Percentiles rank a stretch among this genome's conserved stretches.
Conservation (phyloP, 179 eudicot species). For the Dionaea muscipula region DNA sequence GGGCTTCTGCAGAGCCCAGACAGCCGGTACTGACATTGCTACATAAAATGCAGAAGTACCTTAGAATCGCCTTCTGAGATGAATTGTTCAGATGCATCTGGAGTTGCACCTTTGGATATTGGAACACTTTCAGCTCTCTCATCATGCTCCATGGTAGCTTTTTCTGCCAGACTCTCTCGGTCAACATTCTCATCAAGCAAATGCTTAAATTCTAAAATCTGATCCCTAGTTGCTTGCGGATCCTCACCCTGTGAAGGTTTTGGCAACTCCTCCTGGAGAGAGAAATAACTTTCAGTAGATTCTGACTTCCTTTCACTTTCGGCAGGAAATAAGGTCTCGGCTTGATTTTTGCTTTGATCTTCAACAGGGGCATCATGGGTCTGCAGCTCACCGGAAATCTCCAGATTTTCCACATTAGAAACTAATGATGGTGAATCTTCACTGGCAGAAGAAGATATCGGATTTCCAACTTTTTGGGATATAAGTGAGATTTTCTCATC, state of each 20-base stretch:
- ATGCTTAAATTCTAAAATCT: slow-evolving; percentile 19
- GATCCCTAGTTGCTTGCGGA: slow-evolving; percentile 18
- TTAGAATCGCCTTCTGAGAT: slow-evolving; percentile 22
- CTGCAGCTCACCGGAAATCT: slow-evolving; percentile 22
- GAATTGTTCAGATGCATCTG: slow-evolving; percentile 16
- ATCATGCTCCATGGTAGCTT: slow-evolving; percentile 22
- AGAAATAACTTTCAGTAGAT: slow-evolving; percentile 13
- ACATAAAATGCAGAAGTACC: slow-evolving; percentile 27
- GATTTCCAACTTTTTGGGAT: slow-evolving; percentile 14
- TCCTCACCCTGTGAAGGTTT: slow-evolving; percentile 19
- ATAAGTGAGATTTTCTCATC: slow-evolving; percentile 10
- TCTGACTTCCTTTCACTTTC: slow-evolving; percentile 11
- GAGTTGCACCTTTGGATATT: slow-evolving; percentile 9
- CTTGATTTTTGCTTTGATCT: slow-evolving; percentile 23
- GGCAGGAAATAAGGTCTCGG: slow-evolving; percentile 15
- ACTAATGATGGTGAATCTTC: slow-evolving; percentile 22
- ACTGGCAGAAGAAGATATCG: slow-evolving; percentile 15
- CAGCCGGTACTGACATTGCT: background rate
- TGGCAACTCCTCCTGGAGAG: slow-evolving; percentile 20
- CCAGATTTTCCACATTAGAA: slow-evolving; percentile 22
- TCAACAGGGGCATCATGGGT: slow-evolving; percentile 19
- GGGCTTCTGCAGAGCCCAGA: slow-evolving; percentile 1
- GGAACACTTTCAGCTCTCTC: slow-evolving; percentile 29
- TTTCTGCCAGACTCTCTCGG: slow-evolving; percentile 21
- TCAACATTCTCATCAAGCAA: slow-evolving; percentile 26